Evolutionary conservation across 2,329 filamentous ascomycete species (phyloP).

Genomic region (Clonostachys byssicola): DNA sequence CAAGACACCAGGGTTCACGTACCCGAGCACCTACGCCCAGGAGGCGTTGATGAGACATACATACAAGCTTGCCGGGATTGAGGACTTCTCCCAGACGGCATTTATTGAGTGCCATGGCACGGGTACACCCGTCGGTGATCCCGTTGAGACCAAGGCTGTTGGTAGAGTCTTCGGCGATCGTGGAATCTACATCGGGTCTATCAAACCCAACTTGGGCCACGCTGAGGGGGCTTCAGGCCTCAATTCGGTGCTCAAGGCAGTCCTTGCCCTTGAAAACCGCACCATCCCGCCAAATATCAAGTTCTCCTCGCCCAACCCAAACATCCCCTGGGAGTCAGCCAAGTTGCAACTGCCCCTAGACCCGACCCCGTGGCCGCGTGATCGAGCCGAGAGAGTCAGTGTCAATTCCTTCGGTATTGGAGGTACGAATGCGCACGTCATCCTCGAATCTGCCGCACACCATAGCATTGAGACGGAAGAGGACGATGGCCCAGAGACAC

Average conservation of each 20-base stretch:
- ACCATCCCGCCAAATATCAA: slow-evolving; percentile 18
- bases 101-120: slow-evolving; percentile 39
- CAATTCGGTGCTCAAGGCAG: slow-evolving; percentile 19
- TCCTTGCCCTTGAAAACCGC: slow-evolving; percentile 17
- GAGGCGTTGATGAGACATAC: slow-evolving; percentile 28
- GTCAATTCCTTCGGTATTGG: slow-evolving; percentile 34
- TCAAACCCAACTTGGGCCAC: slow-evolving; percentile 33
- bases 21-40: slow-evolving; percentile 28
- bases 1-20: slow-evolving; percentile 27
- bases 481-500: neutral
- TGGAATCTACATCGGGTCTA: slow-evolving; percentile 18
- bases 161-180: slow-evolving; percentile 16
- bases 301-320: slow-evolving; percentile 14
- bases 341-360: slow-evolving; percentile 16
- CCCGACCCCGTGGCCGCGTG: slow-evolving; percentile 13
- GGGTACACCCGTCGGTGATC: slow-evolving; percentile 36
- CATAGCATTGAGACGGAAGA: neutral
- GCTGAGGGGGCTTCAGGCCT: slow-evolving; percentile 24
- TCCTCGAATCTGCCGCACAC: slow-evolving; percentile 11
- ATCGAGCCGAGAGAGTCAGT: slow-evolving; percentile 15
- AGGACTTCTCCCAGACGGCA: slow-evolving; percentile 13
- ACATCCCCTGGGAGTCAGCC: slow-evolving; percentile 9
- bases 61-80: slow-evolving; percentile 21
- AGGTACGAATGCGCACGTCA: slow-evolving; percentile 28
- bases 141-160: slow-evolving; percentile 30